Conservation (phyloP, 306 rosid species). For the Alnus rubra region DNA sequence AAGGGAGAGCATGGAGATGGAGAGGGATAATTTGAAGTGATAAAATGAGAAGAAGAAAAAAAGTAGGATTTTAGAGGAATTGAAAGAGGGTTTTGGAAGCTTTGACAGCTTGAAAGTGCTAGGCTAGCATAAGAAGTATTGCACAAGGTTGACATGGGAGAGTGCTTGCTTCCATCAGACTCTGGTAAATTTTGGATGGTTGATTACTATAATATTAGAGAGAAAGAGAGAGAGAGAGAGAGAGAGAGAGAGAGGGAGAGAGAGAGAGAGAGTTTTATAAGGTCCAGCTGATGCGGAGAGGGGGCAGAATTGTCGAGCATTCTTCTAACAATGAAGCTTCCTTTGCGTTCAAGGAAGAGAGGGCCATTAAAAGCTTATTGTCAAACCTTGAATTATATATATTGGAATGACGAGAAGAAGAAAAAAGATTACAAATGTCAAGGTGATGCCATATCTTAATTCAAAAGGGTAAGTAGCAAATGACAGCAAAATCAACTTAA, state of each 20-base stretch:
- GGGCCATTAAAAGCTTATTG: constrained; percentile 47
- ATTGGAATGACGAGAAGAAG: constrained; percentile 18
- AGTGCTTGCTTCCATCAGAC: constrained; percentile 68
- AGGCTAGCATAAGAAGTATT: constrained; percentile 48
- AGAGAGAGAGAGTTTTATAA: constrained; percentile 25
- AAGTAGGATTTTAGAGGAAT: constrained; percentile 30
- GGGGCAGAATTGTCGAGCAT: constrained; percentile 67
- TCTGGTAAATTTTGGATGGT: constrained; percentile 26
- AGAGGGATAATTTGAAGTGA: constrained; percentile 24
- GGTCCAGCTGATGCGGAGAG: constrained; percentile 60
- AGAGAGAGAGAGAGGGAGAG: constrained; percentile 13
- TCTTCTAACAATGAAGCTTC: constrained; percentile 79
- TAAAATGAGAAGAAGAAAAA: neutral
- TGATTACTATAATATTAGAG: neutral
- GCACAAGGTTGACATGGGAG: constrained; percentile 60
- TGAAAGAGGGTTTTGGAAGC: constrained; percentile 31
- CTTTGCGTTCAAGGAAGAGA: constrained; percentile 90
- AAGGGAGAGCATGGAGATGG: constrained; percentile 56
- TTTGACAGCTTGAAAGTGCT: constrained; percentile 57
- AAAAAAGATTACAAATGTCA: neutral
- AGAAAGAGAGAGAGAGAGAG: constrained; percentile 19
- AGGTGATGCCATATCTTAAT: neutral
- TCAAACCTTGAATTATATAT: constrained; percentile 64
- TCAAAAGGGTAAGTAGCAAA: neutral
- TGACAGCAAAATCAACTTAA: neutral